Evolutionary conservation across 371 early-diverging fungal species (phyloP).

Genomic region (Circinella umbellata): DNA sequence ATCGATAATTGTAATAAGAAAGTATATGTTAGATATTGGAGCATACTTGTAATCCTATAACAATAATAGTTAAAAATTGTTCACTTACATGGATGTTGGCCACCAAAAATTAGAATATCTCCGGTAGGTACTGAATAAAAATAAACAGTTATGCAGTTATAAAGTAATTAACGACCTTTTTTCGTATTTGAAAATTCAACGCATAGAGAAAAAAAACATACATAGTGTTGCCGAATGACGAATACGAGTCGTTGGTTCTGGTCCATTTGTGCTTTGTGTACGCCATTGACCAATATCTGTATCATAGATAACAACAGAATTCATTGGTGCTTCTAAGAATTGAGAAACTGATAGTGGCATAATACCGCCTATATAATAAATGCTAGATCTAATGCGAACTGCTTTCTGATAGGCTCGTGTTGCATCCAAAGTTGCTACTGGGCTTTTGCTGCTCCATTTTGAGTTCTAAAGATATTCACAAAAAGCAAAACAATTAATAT

Average conservation of each 20-base stretch:
- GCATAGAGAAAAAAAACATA: neutral
- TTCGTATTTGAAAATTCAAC: too few relatives aligned
- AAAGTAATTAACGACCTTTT: neutral
- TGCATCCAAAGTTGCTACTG: neutral
- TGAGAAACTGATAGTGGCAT: neutral
- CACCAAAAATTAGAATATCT: neutral
- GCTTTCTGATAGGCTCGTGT: neutral
- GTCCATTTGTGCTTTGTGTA: neutral
- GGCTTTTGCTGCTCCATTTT: neutral
- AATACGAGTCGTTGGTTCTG: neutral
- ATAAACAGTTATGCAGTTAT: neutral
- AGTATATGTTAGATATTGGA: too few relatives aligned
- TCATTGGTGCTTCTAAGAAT: neutral
- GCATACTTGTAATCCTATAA: too few relatives aligned
- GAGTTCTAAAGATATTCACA: neutral
- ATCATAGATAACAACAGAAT: neutral
- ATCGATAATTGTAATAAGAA: too few relatives aligned
- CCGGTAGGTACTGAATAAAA: neutral
- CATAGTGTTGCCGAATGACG: neutral
- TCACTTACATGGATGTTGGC: neutral
- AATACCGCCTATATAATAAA: neutral
- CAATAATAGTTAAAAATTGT: too few relatives aligned
- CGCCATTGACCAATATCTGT: neutral
- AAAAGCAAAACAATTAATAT: too few relatives aligned
- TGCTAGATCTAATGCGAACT: neutral